A percentile compares a stretch with the other conserved stretches of the same genome.
Evolutionary conservation across 345 rosid genomes (phyloP).

Genomic region (Adansonia digitata): DNA sequence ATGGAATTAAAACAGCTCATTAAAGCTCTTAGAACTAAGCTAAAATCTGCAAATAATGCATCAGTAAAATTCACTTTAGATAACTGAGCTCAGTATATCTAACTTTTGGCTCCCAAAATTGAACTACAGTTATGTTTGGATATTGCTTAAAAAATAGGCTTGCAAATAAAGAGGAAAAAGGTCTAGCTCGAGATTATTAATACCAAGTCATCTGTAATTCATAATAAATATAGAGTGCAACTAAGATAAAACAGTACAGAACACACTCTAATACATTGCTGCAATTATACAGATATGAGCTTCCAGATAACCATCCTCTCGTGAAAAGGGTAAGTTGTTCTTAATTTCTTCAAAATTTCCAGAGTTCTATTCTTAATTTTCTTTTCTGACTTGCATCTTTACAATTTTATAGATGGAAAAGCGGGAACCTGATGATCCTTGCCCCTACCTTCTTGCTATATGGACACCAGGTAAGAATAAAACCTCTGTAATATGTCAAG

Average conservation of each 20-base stretch:
- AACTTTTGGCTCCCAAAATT: not conserved
- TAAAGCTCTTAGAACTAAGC: too few species aligned
- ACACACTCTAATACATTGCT: slow-evolving; percentile 10
- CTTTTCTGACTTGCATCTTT: slow-evolving; percentile 3
- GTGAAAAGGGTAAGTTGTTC: slow-evolving; percentile 53
- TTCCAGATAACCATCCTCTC: slow-evolving; percentile 84
- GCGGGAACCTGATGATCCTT: slow-evolving; percentile 83
- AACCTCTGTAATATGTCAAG: slow-evolving; percentile 1
- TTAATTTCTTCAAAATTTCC: not conserved
- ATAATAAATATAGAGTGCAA: too few species aligned
- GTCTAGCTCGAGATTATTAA: not conserved
- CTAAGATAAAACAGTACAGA: not conserved
- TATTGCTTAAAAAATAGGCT: not conserved
- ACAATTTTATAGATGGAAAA: slow-evolving; percentile 57
- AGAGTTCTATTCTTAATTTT: slow-evolving; percentile 6
- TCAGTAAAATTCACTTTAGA: slow-evolving; percentile 6
- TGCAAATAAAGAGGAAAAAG: not conserved
- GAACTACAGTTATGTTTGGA: not conserved
- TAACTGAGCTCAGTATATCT: not conserved
- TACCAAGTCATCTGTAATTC: not conserved
- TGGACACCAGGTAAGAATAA: slow-evolving; percentile 84
- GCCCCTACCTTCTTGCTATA: slow-evolving; percentile 90
- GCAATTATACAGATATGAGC: slow-evolving; percentile 68
- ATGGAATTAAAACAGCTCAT: not conserved
- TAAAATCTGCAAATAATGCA: slow-evolving; percentile 11